These are phyloP conservation scores for Saturnispora quitensis DNA, from an alignment of 805 yeast species.

Conservation along the genomic window DNA sequence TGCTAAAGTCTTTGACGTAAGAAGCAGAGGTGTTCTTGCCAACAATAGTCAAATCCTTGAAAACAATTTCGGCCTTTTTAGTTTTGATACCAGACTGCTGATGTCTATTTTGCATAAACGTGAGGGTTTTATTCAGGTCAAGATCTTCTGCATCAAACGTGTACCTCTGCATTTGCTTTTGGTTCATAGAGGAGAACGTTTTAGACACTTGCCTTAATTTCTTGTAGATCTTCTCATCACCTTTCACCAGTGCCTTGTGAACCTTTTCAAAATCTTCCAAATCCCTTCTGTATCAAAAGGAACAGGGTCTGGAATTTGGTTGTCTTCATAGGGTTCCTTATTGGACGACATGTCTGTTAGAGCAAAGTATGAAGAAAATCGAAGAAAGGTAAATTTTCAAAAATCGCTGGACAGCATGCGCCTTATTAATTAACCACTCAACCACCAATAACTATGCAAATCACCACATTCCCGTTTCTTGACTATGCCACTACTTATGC, in stretches of 20 bases:
- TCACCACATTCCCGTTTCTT: not conserved
- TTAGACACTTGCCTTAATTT: slow-evolving; percentile 15
- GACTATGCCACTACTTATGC: not conserved
- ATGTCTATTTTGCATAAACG: slow-evolving; percentile 31
- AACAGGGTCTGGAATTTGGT: not conserved
- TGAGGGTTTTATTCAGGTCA: slow-evolving; percentile 30
- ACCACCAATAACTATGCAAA: not conserved
- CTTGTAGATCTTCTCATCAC: not conserved
- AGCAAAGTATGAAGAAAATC: not conserved
- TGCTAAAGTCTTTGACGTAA: slow-evolving; percentile 34
- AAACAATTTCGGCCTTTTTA: slow-evolving; percentile 34
- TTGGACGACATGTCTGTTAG: not conserved
- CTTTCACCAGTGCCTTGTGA: not conserved
- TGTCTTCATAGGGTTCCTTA: not conserved
- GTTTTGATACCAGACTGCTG: slow-evolving; percentile 36
- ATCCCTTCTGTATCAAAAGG: not conserved
- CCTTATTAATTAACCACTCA: not conserved
- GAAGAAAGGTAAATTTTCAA: not conserved
- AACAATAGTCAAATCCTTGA: slow-evolving; percentile 32
- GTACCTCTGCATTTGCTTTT: slow-evolving; percentile 15
- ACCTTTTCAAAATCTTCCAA: slow-evolving; percentile 2
- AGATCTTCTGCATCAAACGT: slow-evolving; percentile 26
- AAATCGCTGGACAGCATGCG: not conserved
- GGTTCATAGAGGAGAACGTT: slow-evolving; percentile 16
- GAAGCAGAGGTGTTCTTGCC: slow-evolving; percentile 43